Evolutionary conservation across 192 early-diverging fungal genomes (phyloP), one percentile per base, ranked within the genome.

Genomic region (Thoreauomyces humboldtii): DNA sequence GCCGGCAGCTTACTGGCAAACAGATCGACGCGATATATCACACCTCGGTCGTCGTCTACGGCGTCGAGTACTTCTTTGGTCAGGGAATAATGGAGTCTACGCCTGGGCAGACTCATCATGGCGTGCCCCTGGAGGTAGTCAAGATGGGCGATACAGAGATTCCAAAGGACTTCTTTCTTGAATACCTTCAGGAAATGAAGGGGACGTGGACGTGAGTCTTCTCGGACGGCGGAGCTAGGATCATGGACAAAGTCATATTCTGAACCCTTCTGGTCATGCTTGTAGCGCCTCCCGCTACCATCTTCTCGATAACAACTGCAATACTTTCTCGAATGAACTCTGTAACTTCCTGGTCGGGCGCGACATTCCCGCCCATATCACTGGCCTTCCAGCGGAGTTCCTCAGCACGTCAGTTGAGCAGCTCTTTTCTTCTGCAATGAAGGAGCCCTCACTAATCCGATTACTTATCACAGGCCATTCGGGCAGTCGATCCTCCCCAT

Each of bases 221-320:
- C n/a, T n/a, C n/a, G n/a, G n/a, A n/a, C n/a, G n/a, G 24, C 47
- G 7, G 7, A 11, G 3, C 60, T 68, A 27, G 56, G 59, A 2
- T 88, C 21, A 21, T 9, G 7, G 15, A 7, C 7, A 9, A 29
- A 0, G 38, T 35, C 5, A 11, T 21, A 28, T 2, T 43, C 7
- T 24, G 15, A 68, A 27, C 74, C 24, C 14, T 5, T 31, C 53
- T 41, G 38, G 9, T 41, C 38, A 41, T 41, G 38, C 5, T 36
- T 0, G 22, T 33, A 76, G 72, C 15, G 81, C 88, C 0, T 88
- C 88, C 29, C 84, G 85, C 43, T 95, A 95, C 67, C 91, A 93
- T 75, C 64, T 95, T 31, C 76, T 95, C 25, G 86, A 95, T 59
- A 88, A 90, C 71, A 95, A 95, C 72, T 95, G 93, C 81, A 95